Conservation (phyloP, 257 asterid genomes). For the Ligustrum vulgare region DNA sequence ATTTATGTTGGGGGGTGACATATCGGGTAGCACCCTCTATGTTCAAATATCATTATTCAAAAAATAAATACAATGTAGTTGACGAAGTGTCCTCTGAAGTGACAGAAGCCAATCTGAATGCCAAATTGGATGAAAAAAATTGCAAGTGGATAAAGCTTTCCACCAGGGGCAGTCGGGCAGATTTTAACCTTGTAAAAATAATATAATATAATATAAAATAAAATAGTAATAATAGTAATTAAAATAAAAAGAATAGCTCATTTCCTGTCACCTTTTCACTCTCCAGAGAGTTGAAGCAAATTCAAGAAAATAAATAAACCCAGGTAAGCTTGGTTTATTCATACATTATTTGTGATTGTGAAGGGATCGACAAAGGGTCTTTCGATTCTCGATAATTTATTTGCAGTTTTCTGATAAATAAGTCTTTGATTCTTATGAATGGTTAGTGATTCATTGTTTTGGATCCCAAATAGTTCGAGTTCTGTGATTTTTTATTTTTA, state of each 20-base stretch:
- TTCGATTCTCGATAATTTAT: conserved; percentile 19
- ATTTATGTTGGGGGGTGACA: no score
- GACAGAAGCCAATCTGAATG: no score
- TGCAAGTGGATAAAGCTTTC: no score
- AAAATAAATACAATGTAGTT: no score
- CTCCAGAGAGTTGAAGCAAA: not conserved
- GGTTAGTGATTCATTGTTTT: conserved; percentile 2
- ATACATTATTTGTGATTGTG: not conserved
- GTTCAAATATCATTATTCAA: no score
- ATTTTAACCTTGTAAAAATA: not conserved
- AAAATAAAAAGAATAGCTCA: conserved; percentile 21
- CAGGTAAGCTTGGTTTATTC: not conserved
- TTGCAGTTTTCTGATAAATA: conserved; percentile 5
- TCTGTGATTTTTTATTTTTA: not conserved
- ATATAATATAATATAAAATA: no score
- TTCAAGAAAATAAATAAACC: not conserved
- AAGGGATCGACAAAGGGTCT: conserved; percentile 10
- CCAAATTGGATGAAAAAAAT: no score
- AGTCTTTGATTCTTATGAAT: not conserved
- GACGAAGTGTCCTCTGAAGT: no score
- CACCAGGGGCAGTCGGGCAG: no score
- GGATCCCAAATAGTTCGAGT: not conserved
- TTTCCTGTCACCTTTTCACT: conserved; percentile 27
- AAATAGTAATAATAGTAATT: no score
- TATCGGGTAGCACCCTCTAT: no score